Base-by-base conservation (phyloP, 352 stramenopile genomes). In the Thraustochytrium striatum region DNA sequence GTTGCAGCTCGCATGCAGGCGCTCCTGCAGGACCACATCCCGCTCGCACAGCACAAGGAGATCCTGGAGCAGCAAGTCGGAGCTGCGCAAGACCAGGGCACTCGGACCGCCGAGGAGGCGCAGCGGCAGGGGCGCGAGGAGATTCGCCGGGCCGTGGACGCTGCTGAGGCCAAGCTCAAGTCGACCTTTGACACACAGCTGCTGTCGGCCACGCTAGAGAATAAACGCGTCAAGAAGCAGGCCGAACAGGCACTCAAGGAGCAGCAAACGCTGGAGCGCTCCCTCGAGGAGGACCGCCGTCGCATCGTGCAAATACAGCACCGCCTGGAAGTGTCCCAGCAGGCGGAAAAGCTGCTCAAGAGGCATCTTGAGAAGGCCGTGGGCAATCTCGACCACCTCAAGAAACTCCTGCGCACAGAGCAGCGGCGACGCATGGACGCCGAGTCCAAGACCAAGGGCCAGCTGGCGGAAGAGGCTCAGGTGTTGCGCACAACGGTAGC, bases 21-120 rank as follows among this genome's bases (percentile, higher is more conserved):
- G 5, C 21, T 75, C 8, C 30, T 75, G 21, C 43, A 61, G 35
- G 65, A 75, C 44, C 65, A 75, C 65, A 75, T 75, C 35, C 28
- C 65, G 11, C 41, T 75, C 5, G 65, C 43, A 43, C 65, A 75
- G 36, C 65, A 75, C 50, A 9, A 32, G 16, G 21, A 75, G 39
- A 72, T 75, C 8, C 11, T 75, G 25, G 65, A 16, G 3, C 5
- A 33, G 33, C 59, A 70, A 25, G 36, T 55, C 7, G 41, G 5
- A 7, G 21, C 16, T 19, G 36, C 41, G 9, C 59, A 38, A n/a
- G 59, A 25, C 7, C 35, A 70, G 30, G 41, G 9, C 21, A 38
- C n/a, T 19, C 59, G 38, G 21, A 25, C 9, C 19, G 9, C 53
- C 21, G n/a, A 70, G 41, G 59, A 70, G 21, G 41, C 59, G 36